Evolutionary conservation across 2,329 filamentous ascomycete species (phyloP), one percentile per base, ranked within the genome.

Genomic region (Penicillium psychrosexuale): DNA sequence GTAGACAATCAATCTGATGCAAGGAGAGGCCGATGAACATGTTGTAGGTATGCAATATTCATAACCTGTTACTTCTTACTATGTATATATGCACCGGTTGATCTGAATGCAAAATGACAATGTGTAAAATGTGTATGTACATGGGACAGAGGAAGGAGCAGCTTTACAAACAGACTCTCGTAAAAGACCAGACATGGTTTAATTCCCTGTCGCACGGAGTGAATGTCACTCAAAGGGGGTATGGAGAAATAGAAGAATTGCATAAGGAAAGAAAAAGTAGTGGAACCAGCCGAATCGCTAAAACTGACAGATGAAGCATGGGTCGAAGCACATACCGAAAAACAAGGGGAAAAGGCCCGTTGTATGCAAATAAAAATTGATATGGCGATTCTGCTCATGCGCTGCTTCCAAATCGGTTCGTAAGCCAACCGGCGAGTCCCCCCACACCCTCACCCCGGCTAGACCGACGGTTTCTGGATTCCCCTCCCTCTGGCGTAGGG

Each of bases 341-440:
- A 22, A 3, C 13, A 33, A 43, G 19, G 17, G 8, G 9, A 22
- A 43, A 31, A 37, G 34, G 17, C 39, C 27, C 47, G 38, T 46
- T 49, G 19, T 31, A 28, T 56, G 48, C 19, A 44, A 52, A 59
- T 61, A 31, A 37, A 50, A 33, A 37, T 27, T 8, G 30, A 45
- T 36, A 37, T 36, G 17, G 42, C 27, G 44, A 27, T 37, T 47
- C 15, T 27, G 54, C 19, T 57, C 40, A 52, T 19, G 52, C 5
- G 34, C 39, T 55, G 27, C 55, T 59, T n/a, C 62, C 59, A 44
- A 65, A 57, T 15, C 62, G 59, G 24, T 55, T 62, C 55, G 64
- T 62, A 27, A 71, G 56, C 68, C 69, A 71, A 30, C 58, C 61
- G 13, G 62, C 56, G 3, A 70, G 46, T n/a, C 66, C 66, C 15